A percentile compares a stretch with the other conserved stretches of the same genome.
phyloP scores from a whole-genome alignment of 2,329 filamentous ascomycete species.

The Talaromyces verruculosus region DNA sequence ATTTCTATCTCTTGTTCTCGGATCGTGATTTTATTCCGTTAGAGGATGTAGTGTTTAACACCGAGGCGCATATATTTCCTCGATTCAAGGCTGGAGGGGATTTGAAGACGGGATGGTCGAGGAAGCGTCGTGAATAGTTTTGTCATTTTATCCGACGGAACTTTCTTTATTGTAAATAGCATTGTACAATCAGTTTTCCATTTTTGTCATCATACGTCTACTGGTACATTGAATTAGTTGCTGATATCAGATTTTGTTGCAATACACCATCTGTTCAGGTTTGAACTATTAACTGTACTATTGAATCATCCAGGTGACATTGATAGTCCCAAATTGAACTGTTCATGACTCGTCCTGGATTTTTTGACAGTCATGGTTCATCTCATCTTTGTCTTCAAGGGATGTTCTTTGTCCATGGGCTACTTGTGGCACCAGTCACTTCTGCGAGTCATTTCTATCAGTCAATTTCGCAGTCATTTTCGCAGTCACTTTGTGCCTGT shows the following conservation, averaged over 20 bases:
- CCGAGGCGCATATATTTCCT: conserved; percentile 88
- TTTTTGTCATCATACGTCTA: background rate
- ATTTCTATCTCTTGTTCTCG: conserved; percentile 93
- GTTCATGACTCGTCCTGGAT: background rate
- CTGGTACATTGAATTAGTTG: background rate
- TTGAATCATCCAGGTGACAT: background rate
- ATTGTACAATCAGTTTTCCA: background rate
- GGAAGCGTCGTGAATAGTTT: conserved; percentile 27
- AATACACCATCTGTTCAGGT: conserved; percentile 3
- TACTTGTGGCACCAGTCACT: background rate
- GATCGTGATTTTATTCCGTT: conserved; percentile 78
- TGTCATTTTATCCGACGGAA: background rate
- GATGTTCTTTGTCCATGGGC: background rate
- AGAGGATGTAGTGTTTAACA: conserved; percentile 88
- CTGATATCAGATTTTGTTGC: background rate
- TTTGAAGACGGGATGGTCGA: conserved; percentile 43
- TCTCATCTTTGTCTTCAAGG: background rate
- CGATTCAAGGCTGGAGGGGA: conserved; percentile 70
- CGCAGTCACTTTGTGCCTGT: background rate
- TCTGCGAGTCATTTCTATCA: background rate
- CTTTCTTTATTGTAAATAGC: conserved; percentile 1
- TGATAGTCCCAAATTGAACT: background rate
- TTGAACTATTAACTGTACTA: background rate
- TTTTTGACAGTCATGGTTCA: background rate
- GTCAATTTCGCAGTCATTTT: background rate